Evolutionary conservation across 345 rosid genomes (phyloP), one percentile per base, ranked within the genome.

Genomic region (Conringia planisiliqua): DNA sequence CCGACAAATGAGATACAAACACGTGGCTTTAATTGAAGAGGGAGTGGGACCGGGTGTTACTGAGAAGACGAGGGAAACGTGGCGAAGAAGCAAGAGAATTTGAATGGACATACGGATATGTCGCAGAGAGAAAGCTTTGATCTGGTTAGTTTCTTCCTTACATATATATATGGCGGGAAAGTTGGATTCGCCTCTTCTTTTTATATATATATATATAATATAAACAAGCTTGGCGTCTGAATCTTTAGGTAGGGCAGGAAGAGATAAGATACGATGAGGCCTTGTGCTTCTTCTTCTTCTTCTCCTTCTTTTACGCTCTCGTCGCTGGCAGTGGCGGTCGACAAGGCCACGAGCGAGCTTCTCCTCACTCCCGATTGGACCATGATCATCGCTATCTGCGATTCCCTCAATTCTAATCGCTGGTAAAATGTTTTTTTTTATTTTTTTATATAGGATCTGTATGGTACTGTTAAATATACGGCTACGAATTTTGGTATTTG

Each of bases 291-390:
- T 1, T 40, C 78, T 18, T 62, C 60, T 30, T 6, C 66, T 14
- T 57, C 72, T 64, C 62, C 12, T 29, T 71, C 84, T 11, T 72
- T 81, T 1, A 84, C 68, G 20, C 66, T 83, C 1, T 77, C 90
- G 13, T 83, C 97, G 56, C 91, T 93, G 13, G 44, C 86, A 6
- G 93, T 89, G 10, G 90, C 96, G 30, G 99, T 95, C 55, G 99
- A 95, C 33, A 95, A 95, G 83, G 99, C 97, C 59, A 92, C 97
- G 30, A 85, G 94, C 83, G 92, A 90, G 72, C 91, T 92, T 74
- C 82, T 95, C 16, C 82, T 80, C 24, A 78, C 80, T 74, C 96
- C 98, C 52, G 98, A 95, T 79, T 95, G 98, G 98, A 89, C 96
- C 40, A 81, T 90, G 85, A 88, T 89, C 84, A 87, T 95, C 66